These are phyloP conservation scores for Cyberlindnera xishuangbannaensis DNA, from an alignment of 805 yeast genomes.

Conservation along the genomic window DNA sequence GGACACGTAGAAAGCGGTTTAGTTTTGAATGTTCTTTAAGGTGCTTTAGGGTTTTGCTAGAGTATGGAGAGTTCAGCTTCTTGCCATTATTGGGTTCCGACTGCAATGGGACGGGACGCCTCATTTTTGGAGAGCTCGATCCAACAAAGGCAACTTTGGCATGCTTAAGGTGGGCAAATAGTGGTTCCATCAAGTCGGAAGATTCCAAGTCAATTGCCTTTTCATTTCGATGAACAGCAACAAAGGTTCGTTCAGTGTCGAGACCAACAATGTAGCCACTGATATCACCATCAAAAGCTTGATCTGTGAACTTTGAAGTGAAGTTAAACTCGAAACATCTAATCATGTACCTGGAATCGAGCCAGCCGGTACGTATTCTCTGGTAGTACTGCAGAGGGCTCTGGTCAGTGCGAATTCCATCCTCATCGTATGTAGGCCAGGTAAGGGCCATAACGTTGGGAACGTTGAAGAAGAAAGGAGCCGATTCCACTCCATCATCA, in stretches of 20 bases:
- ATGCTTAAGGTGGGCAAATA: slow-evolving; percentile 6
- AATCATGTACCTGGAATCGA: not conserved
- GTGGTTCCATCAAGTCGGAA: slow-evolving; percentile 1
- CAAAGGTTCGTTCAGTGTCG: not conserved
- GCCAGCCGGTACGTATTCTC: not conserved
- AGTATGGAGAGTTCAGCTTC: not conserved
- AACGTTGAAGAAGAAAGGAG: not conserved
- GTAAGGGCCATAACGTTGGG: not conserved
- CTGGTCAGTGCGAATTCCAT: not conserved
- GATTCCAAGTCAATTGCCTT: not conserved
- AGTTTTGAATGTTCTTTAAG: not conserved
- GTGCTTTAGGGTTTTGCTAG: not conserved
- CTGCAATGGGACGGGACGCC: not conserved
- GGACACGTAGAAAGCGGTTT: not conserved
- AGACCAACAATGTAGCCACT: not conserved
- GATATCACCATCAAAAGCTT: not conserved
- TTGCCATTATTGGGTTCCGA: not conserved
- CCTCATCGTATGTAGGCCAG: not conserved
- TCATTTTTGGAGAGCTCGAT: not conserved
- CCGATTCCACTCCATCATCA: not conserved
- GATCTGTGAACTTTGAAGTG: not conserved
- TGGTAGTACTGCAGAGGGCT: not conserved
- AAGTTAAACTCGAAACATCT: not conserved
- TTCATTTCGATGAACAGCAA: not conserved
- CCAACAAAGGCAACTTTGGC: slow-evolving; percentile 1